Base-by-base conservation (phyloP, 768 basidiomycete genomes). In the Glaciozyma martinii region DNA sequence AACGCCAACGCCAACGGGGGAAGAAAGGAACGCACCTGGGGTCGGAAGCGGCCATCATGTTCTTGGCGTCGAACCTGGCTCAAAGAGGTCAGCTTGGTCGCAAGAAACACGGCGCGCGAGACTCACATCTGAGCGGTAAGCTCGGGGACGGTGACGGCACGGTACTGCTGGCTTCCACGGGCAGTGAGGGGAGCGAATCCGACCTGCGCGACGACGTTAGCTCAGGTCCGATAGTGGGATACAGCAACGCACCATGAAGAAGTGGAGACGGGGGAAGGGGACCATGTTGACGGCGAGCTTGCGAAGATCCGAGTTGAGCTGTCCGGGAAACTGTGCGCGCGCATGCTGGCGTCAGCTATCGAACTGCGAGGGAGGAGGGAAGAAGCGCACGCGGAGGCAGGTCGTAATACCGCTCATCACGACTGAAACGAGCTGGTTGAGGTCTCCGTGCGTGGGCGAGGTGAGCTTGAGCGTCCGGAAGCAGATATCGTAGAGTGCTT, bases 221-320 rank as follows among this genome's bases (percentile, higher is more conserved):
- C 32, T 19, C 25, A 8, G 76, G 76, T 18, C 76, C 76, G 66
- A 25, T 10, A n/a, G 12, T 13, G 27, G 25, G 27, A n/a, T 6
- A n/a, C 9, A 25, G 12, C 73, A 94, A 65, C 94, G 92, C 63
- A 91, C 91, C 84, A 27, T 89, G 84, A 98, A 98, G 85, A 98
- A 98, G 79, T 99, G 94, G 29, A 99, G 88, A 86, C 56, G 13
- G 18, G 66, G 66, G n/a, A 56, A 81, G 82, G 47, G 77, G 87
- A 90, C 90, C 92, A 99, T 92, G 86, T 99, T 99, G 76, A 97
- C 94, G 65, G 94, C 94, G 73, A 99, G 81, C 80, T 99, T 99
- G 77, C 95, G 83, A 62, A 99, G 83, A 77, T 99, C 95, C 44
- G 92, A 94, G 85, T 98, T 99, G 74, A 98, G 85, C 78, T 97